Evolutionary conservation across 2,329 filamentous ascomycete species (phyloP), one percentile per base, ranked within the genome.

Genomic region (Ophiosphaerella narmari): DNA sequence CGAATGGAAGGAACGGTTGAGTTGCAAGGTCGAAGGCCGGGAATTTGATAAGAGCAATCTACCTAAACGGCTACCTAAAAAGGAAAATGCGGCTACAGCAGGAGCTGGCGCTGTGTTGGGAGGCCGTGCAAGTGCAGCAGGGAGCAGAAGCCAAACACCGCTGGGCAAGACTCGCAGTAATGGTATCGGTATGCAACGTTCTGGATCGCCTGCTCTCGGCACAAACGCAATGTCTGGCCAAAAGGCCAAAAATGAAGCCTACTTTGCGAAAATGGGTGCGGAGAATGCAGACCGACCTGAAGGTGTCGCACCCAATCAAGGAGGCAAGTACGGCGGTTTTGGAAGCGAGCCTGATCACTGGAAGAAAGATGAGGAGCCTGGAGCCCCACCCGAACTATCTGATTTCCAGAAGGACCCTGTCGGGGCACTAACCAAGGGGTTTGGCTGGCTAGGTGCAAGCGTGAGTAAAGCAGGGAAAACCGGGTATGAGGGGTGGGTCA

Each of bases 401-500:
- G 93, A 97, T 46, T 84, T 97, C 68, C 91, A 96, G 74, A 89
- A 87, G 69, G 94, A 99, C 70, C 92, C 94, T 0, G 80, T 97
- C 55, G 92, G 85, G 1, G 91, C 93, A 13, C 75, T 99, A 62
- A 91, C 86, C 24, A 97, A 96, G 75, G 90, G 93, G 0, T 95
- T 97, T 66, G 93, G 93, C 7, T 97, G 94, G 91, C 91, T 97
- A 67, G 84, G 91, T 14, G 88, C 85, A 31, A 91, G 90, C 11
- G 91, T 97, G 36, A 86, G 86, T 23, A 96, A 94, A 80, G 89
- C 90, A 58, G 94, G 92, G 33, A 95, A 96, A 79, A 90, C 85
- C 13, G 88, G 97, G 21, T 96, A 97, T 71, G 88, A 94, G 60
- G 85, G 88, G 31, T 97, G 91, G 76, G 90, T 99, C 46, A 91